These are phyloP conservation scores for Puccinia brachypodii DNA, from an alignment of 1,284 basidiomycete genomes.

Conservation along the genomic window DNA sequence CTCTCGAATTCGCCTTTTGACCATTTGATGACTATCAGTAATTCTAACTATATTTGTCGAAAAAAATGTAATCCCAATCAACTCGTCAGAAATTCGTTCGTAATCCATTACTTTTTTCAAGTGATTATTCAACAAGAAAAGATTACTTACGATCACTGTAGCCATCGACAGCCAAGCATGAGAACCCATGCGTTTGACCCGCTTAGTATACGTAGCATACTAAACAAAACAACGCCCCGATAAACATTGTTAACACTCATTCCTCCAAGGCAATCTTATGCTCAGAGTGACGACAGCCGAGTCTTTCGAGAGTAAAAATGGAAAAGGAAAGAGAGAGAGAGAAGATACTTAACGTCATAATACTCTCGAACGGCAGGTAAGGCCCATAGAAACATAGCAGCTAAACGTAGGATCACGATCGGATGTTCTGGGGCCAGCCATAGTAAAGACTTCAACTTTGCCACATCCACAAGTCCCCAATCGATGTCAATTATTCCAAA, in stretches of 20 bases:
- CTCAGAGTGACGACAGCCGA: too few species aligned
- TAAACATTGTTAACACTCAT: too few species aligned
- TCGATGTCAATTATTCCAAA: neutral
- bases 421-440: conserved; percentile 87
- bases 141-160: conserved; percentile 64
- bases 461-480: neutral
- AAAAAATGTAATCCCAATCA: neutral
- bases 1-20: conserved; percentile 68
- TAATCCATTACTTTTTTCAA: neutral
- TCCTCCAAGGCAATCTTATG: too few species aligned
- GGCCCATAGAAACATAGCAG: conserved; percentile 74
- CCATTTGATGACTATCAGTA: conserved; percentile 63
- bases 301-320: too few species aligned
- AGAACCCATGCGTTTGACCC: conserved; percentile 77
- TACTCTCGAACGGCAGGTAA: conserved; percentile 70
- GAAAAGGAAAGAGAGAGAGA: neutral
- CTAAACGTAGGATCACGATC: conserved; percentile 71
- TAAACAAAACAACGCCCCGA: conserved; percentile 19
- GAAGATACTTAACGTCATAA: conserved; percentile 62
- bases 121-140: neutral
- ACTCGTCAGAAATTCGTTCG: neutral
- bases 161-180: conserved; percentile 79
- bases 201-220: conserved; percentile 59
- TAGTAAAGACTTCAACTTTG: conserved; percentile 64
- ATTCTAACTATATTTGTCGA: conserved; percentile 60